phyloP scores from a whole-genome alignment of 2,329 filamentous ascomycete species.

The Apiospora koreana region DNA sequence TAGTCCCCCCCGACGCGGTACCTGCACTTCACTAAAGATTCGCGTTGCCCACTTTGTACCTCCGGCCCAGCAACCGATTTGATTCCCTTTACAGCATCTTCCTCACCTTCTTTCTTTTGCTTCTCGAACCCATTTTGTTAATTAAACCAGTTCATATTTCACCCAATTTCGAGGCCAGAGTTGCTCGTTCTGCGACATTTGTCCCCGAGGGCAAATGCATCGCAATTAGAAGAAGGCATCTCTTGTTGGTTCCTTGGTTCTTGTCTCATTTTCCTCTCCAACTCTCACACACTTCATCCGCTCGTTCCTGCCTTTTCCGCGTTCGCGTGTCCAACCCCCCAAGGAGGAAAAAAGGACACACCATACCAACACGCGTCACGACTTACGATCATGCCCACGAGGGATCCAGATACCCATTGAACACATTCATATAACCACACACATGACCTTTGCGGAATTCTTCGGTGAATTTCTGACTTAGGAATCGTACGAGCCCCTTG shows the following conservation, averaged over 20 bases:
- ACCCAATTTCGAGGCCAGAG: background rate
- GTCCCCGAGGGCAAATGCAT: background rate
- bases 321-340: background rate
- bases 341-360: background rate
- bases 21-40: conserved; percentile 10
- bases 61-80: conserved; percentile 6
- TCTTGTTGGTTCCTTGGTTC: background rate
- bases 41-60: conserved; percentile 13
- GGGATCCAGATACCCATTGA: background rate
- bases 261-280: background rate
- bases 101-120: conserved; percentile 7
- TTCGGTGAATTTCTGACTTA: background rate
- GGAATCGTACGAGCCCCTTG: background rate
- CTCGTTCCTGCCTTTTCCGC: background rate
- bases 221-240: background rate
- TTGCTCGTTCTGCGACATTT: conserved; percentile 1
- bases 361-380: conserved; percentile 6
- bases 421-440: background rate
- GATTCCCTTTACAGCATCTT: background rate
- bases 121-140: background rate
- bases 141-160: background rate
- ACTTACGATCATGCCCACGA: conserved; percentile 12
- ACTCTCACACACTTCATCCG: background rate
- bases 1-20: conserved; percentile 3
- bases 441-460: background rate